Evolutionary conservation across 257 asterid species (phyloP), one percentile per base, ranked within the genome.

Genomic region (Solanum corneliomulleri): DNA sequence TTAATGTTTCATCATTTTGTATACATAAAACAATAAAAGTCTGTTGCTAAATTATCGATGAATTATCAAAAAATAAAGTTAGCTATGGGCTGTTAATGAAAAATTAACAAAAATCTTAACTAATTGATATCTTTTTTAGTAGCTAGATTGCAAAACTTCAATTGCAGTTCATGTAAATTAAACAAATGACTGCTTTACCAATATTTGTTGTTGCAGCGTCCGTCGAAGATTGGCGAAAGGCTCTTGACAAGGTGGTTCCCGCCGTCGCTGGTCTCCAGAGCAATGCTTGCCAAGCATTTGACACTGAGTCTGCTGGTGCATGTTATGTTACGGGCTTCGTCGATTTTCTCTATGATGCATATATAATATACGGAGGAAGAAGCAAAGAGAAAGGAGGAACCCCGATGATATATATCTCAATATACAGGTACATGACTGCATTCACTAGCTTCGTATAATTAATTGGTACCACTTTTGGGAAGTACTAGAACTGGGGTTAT

Each of bases 181-280:
- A 77, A 77, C 39, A 25, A 77, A 25, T 78, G 83, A 8, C 41
- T 45, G 33, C 35, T 14, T 76, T 76, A 25, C 41, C 39, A 25
- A 25, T 44, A 39, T 20, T 25, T 44, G 31, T 44, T 21, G 83
- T 44, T 77, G 83, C 62, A 13, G 23, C 9, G 0, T 49, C 97
- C 52, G 91, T 95, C 1, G 98, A 95, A 85, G 98, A 95, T 89
- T 95, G 98, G 99, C 92, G 98, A 86, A 94, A 87, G 91, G 96
- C 98, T 18, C 98, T 97, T 87, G 91, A 89, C 85, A 94, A 85
- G 89, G 98, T 95, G 77, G 99, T 97, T 39, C 98, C 98, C 27
- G 98, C 99, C 44, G 99, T 97, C 78, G 98, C 95, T 68, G 99
- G 95, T 84, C 98, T 95, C 88, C 97, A 98, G 39, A 95, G 96